Evolutionary conservation across 2,329 filamentous ascomycete species (phyloP).

Genomic region (Talaromyces sp.): DNA sequence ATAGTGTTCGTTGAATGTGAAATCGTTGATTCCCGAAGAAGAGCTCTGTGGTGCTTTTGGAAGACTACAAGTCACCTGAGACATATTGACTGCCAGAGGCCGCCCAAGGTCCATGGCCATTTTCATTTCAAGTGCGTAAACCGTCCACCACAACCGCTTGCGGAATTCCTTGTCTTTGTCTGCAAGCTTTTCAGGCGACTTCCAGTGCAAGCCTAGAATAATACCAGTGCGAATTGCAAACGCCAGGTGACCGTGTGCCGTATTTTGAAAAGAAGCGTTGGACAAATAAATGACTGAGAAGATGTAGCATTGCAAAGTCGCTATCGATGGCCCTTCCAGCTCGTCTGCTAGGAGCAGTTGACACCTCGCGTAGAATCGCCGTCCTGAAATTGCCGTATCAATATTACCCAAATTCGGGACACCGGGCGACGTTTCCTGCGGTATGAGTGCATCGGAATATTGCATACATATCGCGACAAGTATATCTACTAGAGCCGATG

Average conservation of each 20-base stretch:
- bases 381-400: background rate
- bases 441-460: slow-evolving; percentile 7
- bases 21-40: background rate
- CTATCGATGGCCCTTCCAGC: slow-evolving; percentile 3
- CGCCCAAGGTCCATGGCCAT: slow-evolving; percentile 6
- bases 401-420: background rate
- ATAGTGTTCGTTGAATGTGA: slow-evolving; percentile 6
- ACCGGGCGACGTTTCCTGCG: background rate
- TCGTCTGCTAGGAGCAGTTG: slow-evolving; percentile 5
- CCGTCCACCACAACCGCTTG: slow-evolving; percentile 8
- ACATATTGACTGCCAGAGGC: background rate
- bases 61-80: slow-evolving; percentile 2
- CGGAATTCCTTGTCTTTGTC: background rate
- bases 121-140: slow-evolving; percentile 9
- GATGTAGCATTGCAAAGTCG: slow-evolving; percentile 8
- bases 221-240: slow-evolving; percentile 2
- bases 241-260: slow-evolving; percentile 5
- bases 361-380: slow-evolving; percentile 4
- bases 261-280: slow-evolving; percentile 7
- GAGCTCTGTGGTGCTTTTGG: slow-evolving; percentile 3
- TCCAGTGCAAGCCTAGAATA: slow-evolving; percentile 6
- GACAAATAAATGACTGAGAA: slow-evolving; percentile 9
- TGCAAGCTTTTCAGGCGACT: background rate
- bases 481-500: slow-evolving; percentile 9
- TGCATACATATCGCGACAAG: slow-evolving; percentile 10